These are phyloP conservation scores for Starmerella khaoyaiensis DNA, from an alignment of 805 yeast genomes.

Conservation along the genomic window DNA sequence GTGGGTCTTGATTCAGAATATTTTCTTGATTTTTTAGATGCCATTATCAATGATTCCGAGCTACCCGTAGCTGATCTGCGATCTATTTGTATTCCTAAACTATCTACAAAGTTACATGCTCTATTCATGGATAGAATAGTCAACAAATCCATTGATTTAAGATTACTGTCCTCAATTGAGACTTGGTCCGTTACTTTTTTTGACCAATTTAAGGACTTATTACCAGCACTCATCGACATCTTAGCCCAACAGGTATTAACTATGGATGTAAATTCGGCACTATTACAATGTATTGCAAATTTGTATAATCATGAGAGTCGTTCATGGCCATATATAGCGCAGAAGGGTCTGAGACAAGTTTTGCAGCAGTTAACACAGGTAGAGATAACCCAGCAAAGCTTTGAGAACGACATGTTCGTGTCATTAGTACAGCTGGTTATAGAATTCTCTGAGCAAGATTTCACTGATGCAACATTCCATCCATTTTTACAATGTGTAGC, in stretches of 20 bases:
- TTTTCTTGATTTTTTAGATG: slow-evolving; percentile 21
- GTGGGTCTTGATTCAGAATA: slow-evolving; percentile 9
- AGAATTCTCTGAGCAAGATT: slow-evolving; percentile 14
- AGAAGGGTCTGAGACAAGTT: not conserved
- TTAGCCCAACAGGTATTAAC: slow-evolving; percentile 4
- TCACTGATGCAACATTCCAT: slow-evolving; percentile 9
- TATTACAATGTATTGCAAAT: not conserved
- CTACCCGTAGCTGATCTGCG: slow-evolving; percentile 11
- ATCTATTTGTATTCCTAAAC: slow-evolving; percentile 11
- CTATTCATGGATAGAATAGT: not conserved
- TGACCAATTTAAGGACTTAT: slow-evolving; percentile 6
- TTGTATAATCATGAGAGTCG: slow-evolving; percentile 9
- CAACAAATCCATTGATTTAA: no score
- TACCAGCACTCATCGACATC: slow-evolving; percentile 8
- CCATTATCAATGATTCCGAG: slow-evolving; percentile 25
- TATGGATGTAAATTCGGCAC: slow-evolving; percentile 1
- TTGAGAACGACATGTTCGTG: slow-evolving; percentile 11
- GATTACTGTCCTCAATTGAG: slow-evolving; percentile 10
- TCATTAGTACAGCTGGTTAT: slow-evolving; percentile 18
- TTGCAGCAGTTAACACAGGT: not conserved
- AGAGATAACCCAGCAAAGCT: slow-evolving; percentile 1
- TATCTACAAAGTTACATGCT: slow-evolving; percentile 4
- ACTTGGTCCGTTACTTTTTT: slow-evolving; percentile 18
- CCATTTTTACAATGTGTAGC: slow-evolving; percentile 14
- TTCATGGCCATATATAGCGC: slow-evolving; percentile 9